Evolutionary conservation across 163 green algal species (phyloP).

Genomic region (Scenedesmus sp.): DNA sequence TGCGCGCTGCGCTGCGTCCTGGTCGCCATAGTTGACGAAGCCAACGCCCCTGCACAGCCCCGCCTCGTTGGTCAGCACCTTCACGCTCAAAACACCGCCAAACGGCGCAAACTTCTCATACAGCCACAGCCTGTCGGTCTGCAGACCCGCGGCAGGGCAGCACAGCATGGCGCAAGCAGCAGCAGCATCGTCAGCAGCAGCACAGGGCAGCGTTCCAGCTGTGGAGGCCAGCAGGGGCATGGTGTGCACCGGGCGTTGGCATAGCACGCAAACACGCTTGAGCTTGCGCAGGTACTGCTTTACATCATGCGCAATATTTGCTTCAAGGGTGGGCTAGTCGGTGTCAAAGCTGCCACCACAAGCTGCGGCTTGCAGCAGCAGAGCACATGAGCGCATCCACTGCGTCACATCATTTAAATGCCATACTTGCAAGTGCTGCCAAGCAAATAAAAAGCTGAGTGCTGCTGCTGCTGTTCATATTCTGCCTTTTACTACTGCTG

Average conservation of each 20-base stretch:
- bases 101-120: conserved; percentile 74
- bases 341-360: no score
- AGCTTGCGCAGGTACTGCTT: no score
- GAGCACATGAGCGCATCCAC: no score
- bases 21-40: conserved; percentile 72
- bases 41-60: conserved; percentile 63
- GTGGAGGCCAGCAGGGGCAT: not conserved
- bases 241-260: not conserved
- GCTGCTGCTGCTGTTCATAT: not conserved
- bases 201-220: not conserved
- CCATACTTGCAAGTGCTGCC: not conserved
- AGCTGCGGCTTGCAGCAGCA: no score
- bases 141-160: not conserved
- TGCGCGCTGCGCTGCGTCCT: conserved; percentile 51
- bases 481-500: not conserved
- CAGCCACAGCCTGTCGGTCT: conserved; percentile 67
- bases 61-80: conserved; percentile 57
- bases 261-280: not conserved
- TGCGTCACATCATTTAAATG: not conserved
- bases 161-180: not conserved
- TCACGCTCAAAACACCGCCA: conserved; percentile 66
- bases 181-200: not conserved
- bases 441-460: not conserved
- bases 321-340: no score
- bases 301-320: no score